Conservation (phyloP, 2,329 filamentous ascomycete species). For the Trichoderma atroviride region DNA sequence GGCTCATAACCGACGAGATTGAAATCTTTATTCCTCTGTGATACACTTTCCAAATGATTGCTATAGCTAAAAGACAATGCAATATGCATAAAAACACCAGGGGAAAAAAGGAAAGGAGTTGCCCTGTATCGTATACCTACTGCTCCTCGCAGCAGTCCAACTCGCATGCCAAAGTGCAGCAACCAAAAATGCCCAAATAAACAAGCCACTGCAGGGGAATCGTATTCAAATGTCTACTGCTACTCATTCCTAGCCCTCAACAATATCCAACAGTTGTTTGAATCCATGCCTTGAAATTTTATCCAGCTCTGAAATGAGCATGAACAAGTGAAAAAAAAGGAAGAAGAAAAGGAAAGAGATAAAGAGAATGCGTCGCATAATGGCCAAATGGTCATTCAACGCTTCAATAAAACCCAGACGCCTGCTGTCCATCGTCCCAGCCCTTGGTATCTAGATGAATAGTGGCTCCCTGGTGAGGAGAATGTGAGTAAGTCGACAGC, state of each 20-base stretch:
- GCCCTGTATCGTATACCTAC: not conserved
- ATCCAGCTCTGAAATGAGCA: constrained; percentile 3
- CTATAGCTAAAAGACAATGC: not conserved
- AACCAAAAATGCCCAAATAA: not conserved
- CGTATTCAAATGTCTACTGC: constrained; percentile 3
- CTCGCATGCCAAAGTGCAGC: not conserved
- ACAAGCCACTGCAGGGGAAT: constrained; percentile 11
- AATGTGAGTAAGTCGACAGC: constrained; percentile 41
- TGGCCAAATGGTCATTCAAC: not conserved
- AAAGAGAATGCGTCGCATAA: not conserved
- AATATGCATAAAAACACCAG: not conserved
- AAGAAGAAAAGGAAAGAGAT: not conserved
- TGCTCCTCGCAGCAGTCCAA: not conserved
- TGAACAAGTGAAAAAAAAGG: not conserved
- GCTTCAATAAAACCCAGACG: constrained; percentile 29
- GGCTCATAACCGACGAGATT: not conserved
- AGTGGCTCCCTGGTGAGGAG: constrained; percentile 38
- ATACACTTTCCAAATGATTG: not conserved
- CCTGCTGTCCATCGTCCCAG: constrained; percentile 35
- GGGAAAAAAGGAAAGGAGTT: not conserved
- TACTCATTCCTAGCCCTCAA: not conserved
- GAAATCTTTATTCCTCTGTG: not conserved
- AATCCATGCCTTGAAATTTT: not conserved
- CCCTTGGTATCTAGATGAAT: constrained; percentile 29
- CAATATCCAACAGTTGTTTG: not conserved